phyloP scores from a whole-genome alignment of 495 filamentous ascomycete species.

The Rhizodiscina lignyota region DNA sequence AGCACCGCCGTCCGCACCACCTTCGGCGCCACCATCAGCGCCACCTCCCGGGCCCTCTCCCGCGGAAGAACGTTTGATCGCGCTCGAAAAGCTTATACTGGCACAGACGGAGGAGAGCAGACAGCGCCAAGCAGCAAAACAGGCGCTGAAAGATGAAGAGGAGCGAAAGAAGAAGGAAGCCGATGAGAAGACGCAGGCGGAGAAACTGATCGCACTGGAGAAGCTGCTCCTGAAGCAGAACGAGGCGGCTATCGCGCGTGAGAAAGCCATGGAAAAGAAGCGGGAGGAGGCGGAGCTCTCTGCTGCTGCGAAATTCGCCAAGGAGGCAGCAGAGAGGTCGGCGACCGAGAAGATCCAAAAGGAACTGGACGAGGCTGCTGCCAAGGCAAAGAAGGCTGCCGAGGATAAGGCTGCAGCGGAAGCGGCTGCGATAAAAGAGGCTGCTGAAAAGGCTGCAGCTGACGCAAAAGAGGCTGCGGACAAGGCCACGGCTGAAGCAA shows the following conservation, averaged over 20 bases:
- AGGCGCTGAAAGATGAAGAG: conserved; percentile 1
- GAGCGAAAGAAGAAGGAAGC: conserved; percentile 13
- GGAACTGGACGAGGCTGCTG: not conserved
- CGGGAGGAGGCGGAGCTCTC: conserved; percentile 21
- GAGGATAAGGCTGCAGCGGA: conserved; percentile 23
- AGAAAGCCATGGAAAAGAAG: conserved; percentile 13
- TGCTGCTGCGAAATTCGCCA: conserved; percentile 20
- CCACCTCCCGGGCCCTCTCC: conserved; percentile 8
- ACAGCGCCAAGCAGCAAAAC: not conserved
- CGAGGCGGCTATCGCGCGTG: conserved; percentile 14
- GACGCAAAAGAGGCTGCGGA: conserved; percentile 12
- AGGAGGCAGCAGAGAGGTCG: conserved; percentile 22
- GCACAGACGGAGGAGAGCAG: not conserved
- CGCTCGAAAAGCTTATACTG: conserved; percentile 4
- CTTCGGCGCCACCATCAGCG: conserved; percentile 4
- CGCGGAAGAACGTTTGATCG: conserved; percentile 5
- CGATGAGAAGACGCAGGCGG: no score
- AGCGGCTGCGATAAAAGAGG: conserved; percentile 17
- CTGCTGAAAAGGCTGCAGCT: conserved; percentile 13
- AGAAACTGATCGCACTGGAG: conserved; percentile 16
- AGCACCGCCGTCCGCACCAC: conserved; percentile 4
- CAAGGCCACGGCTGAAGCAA: conserved; percentile 12
- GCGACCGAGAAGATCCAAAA: no score
- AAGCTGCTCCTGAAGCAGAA: conserved; percentile 20
- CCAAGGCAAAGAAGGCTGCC: conserved; percentile 11